Base-by-base conservation (phyloP, 108 stramenopile species). In the Parietichytrium sp. region DNA sequence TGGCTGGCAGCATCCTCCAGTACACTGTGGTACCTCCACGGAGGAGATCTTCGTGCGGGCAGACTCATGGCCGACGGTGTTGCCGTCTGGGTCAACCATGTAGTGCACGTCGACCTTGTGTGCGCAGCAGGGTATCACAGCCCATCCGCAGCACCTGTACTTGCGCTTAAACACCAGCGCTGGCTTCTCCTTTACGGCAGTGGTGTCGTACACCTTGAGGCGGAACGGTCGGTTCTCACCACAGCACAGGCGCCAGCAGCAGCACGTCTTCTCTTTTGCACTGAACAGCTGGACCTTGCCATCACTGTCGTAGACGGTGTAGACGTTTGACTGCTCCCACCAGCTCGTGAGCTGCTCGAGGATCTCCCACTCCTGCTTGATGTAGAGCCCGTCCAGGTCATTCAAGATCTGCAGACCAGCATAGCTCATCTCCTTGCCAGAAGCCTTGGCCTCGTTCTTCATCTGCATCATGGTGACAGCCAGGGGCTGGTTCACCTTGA, bases 181-280 rank as follows among this genome's bases (percentile, higher is more conserved):
- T n/a, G 61, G 20, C 42, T 72, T 72, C n/a, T 72, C 61, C 61
- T 72, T 45, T 42, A 2, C 45, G 61, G 38, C 61, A 8, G 61
- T 72, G 38, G 36, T n/a, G 33, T 72, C 61, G 42, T 72, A 72
- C 10, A 72, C 61, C 20, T 72, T 72, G 61, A 72, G 38, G 33
- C 61, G 61, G 3, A 72, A 72, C 16, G 61, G 61, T 7, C 61
- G 61, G 61, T 72, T 72, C 20, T 72, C 61, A 25, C 61, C 61
- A 25, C 61, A 72, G 61, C 61, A 72, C 29, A 72, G 38, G 61
- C 61, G 61, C 38, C 45, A 72, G 61, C 61, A 72, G 61, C 61
- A 72, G 20, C 18, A 23, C 23, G 61, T 72, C 61, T 72, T 72
- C 20, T 72, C 61, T 42, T 72, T 72, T 42, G 45, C 45, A 25